Evolutionary conservation across 345 rosid species (phyloP).

Genomic region (Isatis tinctoria): DNA sequence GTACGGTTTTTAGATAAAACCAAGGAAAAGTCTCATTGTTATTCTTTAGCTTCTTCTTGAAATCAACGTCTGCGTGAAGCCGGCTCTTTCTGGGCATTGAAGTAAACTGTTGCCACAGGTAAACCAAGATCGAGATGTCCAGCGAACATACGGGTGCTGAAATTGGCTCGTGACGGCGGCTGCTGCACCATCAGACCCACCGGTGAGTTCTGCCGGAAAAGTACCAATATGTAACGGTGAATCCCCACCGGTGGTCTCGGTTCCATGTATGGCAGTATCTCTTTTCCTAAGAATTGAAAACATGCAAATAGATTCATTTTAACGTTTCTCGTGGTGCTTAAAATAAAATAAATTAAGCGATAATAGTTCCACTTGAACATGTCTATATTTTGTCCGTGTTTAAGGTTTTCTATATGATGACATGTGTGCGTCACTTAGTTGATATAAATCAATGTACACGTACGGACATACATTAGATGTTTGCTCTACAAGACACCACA

Average conservation of each 20-base stretch:
- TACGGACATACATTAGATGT: slow-evolving; percentile 7
- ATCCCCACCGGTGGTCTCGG: slow-evolving; percentile 88
- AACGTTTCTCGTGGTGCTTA: not conserved
- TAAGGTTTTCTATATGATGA: slow-evolving; percentile 4
- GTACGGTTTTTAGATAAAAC: not conserved
- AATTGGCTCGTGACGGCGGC: slow-evolving; percentile 60
- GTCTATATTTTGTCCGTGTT: not conserved
- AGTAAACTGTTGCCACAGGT: slow-evolving; percentile 78
- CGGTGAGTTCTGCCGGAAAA: slow-evolving; percentile 59
- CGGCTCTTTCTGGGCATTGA: slow-evolving; percentile 89
- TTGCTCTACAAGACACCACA: slow-evolving; percentile 3
- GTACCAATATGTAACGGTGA: slow-evolving; percentile 73
- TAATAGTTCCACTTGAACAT: not conserved
- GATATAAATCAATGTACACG: slow-evolving; percentile 1
- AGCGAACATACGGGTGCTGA: slow-evolving; percentile 69
- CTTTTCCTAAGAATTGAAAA: slow-evolving; percentile 47
- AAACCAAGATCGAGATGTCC: slow-evolving; percentile 56
- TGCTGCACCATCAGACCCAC: slow-evolving; percentile 48
- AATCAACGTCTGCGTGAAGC: slow-evolving; percentile 50
- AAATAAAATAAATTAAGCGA: not conserved
- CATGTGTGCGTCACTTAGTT: slow-evolving; percentile 1
- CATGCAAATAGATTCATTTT: not conserved
- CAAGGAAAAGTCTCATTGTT: not conserved
- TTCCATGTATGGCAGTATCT: slow-evolving; percentile 56
- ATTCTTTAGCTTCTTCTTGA: not conserved